Evolutionary conservation across 164 flowering plant genomes (phyloP).

Genomic region (Vitis cinerea): DNA sequence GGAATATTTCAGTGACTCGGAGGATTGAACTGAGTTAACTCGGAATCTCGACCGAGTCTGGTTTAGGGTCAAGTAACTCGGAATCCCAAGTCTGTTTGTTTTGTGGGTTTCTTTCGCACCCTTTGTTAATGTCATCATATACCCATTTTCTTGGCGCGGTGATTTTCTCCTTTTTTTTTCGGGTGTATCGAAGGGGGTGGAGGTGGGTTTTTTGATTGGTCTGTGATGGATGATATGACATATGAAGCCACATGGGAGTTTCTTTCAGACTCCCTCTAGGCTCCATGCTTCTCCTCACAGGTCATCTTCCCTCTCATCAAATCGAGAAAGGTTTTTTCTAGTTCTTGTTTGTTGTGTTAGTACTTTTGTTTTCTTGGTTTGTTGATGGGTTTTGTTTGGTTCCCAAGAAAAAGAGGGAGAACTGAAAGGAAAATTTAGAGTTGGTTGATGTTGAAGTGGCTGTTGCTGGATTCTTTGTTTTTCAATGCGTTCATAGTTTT

Average conservation of each 20-base stretch:
- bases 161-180: background rate
- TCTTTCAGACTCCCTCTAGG: constrained; percentile 70
- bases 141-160: background rate
- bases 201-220: background rate
- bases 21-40: too few relatives aligned
- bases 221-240: constrained; percentile 53
- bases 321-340: constrained; percentile 63
- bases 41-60: too few relatives aligned
- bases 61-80: too few relatives aligned
- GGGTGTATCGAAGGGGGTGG: background rate
- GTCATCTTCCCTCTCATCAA: constrained; percentile 52
- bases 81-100: too few relatives aligned
- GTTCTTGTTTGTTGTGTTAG: too few relatives aligned
- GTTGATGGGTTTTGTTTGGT: background rate
- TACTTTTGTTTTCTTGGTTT: background rate
- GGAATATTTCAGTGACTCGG: too few relatives aligned
- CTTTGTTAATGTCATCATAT: too few relatives aligned
- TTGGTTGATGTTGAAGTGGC: too few relatives aligned
- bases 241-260: constrained; percentile 63
- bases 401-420: background rate
- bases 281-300: constrained; percentile 67
- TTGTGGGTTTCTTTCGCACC: too few relatives aligned
- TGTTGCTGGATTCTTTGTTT: too few relatives aligned
- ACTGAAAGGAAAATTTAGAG: too few relatives aligned
- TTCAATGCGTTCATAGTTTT: too few relatives aligned